These are phyloP conservation scores for Rhizopogon vulgaris DNA, from an alignment of 768 basidiomycete species.

Conservation along the genomic window DNA sequence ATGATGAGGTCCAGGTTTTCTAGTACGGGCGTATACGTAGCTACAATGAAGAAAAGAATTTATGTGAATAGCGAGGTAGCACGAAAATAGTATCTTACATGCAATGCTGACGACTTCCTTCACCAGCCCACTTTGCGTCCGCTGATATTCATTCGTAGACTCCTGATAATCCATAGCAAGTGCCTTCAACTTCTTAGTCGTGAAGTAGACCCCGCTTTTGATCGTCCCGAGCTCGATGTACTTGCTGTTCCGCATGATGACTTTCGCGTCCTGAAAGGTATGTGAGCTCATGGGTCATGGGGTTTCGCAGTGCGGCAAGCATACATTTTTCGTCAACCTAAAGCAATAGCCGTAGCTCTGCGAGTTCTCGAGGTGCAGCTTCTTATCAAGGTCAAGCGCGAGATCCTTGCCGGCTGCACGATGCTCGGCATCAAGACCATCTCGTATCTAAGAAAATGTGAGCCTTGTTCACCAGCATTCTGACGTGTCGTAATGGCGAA, in stretches of 20 bases:
- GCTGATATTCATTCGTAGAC: slow-evolving; percentile 60
- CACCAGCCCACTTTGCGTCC: slow-evolving; percentile 75
- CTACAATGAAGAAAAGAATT: slow-evolving; percentile 33
- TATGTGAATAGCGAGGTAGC: background rate
- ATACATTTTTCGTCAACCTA: slow-evolving; percentile 83
- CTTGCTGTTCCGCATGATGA: slow-evolving; percentile 50
- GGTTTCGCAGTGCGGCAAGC: background rate
- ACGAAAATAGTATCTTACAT: slow-evolving; percentile 39
- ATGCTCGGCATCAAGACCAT: slow-evolving; percentile 82
- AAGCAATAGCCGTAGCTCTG: slow-evolving; percentile 89
- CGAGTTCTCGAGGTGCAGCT: slow-evolving; percentile 91
- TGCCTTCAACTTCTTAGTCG: slow-evolving; percentile 66
- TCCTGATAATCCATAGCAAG: slow-evolving; percentile 70
- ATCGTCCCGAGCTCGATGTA: slow-evolving; percentile 82
- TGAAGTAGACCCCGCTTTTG: slow-evolving; percentile 87
- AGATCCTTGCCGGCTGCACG: slow-evolving; percentile 60
- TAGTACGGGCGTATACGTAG: slow-evolving; percentile 85
- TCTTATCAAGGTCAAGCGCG: slow-evolving; percentile 84
- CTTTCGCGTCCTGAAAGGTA: slow-evolving; percentile 66
- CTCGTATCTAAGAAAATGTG: slow-evolving; percentile 43
- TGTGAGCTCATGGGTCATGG: background rate
- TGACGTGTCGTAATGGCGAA: slow-evolving; percentile 15
- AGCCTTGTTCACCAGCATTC: background rate
- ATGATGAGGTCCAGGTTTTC: slow-evolving; percentile 79
- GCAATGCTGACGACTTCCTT: slow-evolving; percentile 93